A percentile compares a stretch with the other conserved stretches of the same genome.
phyloP scores from a whole-genome alignment of 169 alveolate genomes.

The Neospora caninum region DNA sequence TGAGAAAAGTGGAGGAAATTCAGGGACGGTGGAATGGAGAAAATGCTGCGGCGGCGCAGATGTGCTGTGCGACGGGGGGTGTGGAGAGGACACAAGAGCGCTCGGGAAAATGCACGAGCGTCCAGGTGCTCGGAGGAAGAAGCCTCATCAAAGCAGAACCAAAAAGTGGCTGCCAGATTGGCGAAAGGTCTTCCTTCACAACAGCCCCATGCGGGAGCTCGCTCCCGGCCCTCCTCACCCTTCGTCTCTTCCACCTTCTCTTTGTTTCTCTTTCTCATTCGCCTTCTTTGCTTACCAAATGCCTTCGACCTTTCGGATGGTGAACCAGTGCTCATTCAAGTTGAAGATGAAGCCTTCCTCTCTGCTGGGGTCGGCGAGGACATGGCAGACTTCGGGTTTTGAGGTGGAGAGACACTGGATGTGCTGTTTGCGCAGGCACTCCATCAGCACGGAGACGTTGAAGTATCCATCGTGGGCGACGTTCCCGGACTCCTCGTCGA shows the following conservation, averaged over 20 bases:
- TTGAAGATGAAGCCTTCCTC: slow-evolving; percentile 58
- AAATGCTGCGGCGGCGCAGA: too few relatives aligned
- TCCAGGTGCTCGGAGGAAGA: too few relatives aligned
- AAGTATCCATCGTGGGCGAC: slow-evolving; percentile 64
- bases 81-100: too few relatives aligned
- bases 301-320: slow-evolving; percentile 59
- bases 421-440: slow-evolving; percentile 50
- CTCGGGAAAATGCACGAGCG: too few relatives aligned
- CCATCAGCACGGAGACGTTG: slow-evolving; percentile 52
- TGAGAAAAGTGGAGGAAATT: too few relatives aligned
- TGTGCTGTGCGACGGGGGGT: too few relatives aligned
- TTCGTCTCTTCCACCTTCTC: neutral
- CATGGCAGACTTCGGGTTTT: slow-evolving; percentile 38
- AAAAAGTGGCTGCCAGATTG: neutral
- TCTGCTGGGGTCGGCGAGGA: slow-evolving; percentile 20
- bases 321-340: slow-evolving; percentile 58
- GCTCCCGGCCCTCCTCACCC: neutral
- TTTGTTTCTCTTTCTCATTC: neutral
- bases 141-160: neutral
- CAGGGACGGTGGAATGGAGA: too few relatives aligned
- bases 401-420: slow-evolving; percentile 40
- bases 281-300: slow-evolving; percentile 26
- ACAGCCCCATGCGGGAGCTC: too few relatives aligned
- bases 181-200: too few relatives aligned
- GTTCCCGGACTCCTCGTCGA: slow-evolving; percentile 56